Percentiles rank a stretch among this genome's conserved stretches.
phyloP scores from a whole-genome alignment of 1,139 yeast species.

The Blastobotrys illinoisensis region DNA sequence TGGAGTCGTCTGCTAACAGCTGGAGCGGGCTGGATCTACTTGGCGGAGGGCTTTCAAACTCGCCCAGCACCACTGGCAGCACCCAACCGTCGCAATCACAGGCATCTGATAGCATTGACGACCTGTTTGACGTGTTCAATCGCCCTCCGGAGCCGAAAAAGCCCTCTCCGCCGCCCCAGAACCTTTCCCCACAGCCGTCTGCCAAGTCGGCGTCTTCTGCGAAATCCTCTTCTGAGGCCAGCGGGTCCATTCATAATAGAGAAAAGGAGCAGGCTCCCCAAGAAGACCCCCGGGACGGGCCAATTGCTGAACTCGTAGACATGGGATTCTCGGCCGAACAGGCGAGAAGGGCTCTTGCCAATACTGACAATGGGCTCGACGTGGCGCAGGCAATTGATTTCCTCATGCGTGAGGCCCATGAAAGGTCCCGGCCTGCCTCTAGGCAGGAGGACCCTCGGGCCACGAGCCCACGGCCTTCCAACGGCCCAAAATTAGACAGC shows the following conservation, averaged over 20 bases:
- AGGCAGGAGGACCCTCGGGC: background rate
- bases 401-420: constrained; percentile 56
- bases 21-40: constrained; percentile 14
- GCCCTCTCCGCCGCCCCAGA: constrained; percentile 11
- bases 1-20: constrained; percentile 8
- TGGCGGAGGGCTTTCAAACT: constrained; percentile 2
- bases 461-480: too few species aligned
- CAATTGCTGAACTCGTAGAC: constrained; percentile 66
- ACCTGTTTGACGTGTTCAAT: constrained; percentile 33
- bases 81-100: background rate
- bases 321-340: constrained; percentile 69
- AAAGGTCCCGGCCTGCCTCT: constrained; percentile 11
- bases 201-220: constrained; percentile 9
- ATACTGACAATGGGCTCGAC: constrained; percentile 50
- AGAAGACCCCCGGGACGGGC: constrained; percentile 41
- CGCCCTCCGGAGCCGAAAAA: constrained; percentile 18
- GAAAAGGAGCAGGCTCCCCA: background rate
- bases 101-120: constrained; percentile 18
- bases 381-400: constrained; percentile 63
- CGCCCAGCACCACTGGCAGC: background rate
- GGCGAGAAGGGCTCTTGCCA: constrained; percentile 55
- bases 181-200: constrained; percentile 5
- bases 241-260: background rate
- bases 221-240: background rate
- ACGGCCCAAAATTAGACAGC: background rate